A percentile compares a stretch with the other conserved stretches of the same genome.
phyloP scores from a whole-genome alignment of 495 filamentous ascomycete genomes.

The Physcia stellaris region DNA sequence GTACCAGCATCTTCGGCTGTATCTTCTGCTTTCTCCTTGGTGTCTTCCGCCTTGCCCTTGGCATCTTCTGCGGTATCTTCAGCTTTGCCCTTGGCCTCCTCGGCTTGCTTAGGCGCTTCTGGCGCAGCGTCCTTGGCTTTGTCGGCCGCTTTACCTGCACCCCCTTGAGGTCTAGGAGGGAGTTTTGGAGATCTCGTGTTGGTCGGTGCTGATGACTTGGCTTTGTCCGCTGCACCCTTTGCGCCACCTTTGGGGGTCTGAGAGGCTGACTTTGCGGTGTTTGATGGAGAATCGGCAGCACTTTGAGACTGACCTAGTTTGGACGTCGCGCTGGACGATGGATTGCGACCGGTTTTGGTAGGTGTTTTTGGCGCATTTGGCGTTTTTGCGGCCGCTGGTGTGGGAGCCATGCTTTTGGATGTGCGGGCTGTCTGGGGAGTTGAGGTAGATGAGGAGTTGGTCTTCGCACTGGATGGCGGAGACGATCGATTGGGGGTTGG shows the following conservation, averaged over 20 bases:
- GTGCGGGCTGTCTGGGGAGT: conserved; percentile 20
- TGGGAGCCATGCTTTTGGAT: conserved; percentile 28
- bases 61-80: conserved; percentile 18
- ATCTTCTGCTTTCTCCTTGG: conserved; percentile 14
- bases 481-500: conserved; percentile 32
- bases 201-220: conserved; percentile 9
- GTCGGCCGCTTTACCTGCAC: conserved; percentile 5
- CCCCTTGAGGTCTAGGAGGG: conserved; percentile 18
- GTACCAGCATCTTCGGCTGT: conserved; percentile 17
- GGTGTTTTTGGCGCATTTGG: conserved; percentile 29
- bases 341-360: conserved; percentile 35
- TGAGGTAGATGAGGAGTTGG: conserved; percentile 14
- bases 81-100: conserved; percentile 13
- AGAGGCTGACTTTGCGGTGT: conserved; percentile 11
- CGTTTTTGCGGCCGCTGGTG: conserved; percentile 33
- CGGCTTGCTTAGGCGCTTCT: conserved; percentile 7
- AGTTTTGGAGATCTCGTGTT: conserved; percentile 20
- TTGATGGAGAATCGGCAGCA: conserved; percentile 10
- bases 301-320: conserved; percentile 24
- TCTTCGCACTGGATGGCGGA: conserved; percentile 17
- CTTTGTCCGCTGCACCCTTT: conserved; percentile 15
- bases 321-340: conserved; percentile 27
- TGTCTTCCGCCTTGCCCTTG: conserved; percentile 20
- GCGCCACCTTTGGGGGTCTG: conserved; percentile 18
- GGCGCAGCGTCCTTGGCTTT: conserved; percentile 11